Evolutionary conservation across 176 grass and related monocot genomes (phyloP), one percentile per base, ranked within the genome.

Genomic region (Puccinellia tenuiflora): DNA sequence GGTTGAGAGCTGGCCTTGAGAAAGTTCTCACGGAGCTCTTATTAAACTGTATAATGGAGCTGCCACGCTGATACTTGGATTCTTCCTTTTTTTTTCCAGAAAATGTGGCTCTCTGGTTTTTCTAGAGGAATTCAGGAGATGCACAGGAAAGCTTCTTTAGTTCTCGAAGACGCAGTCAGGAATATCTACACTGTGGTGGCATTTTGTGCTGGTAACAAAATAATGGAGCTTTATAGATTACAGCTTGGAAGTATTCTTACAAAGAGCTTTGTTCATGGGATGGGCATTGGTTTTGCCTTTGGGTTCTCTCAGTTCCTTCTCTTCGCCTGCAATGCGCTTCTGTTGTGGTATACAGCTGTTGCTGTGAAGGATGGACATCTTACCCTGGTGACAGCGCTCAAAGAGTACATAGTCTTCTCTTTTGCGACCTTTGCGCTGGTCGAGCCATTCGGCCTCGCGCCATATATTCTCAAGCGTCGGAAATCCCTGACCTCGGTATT

Each of bases 161-260:
- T 98, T 71, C 91, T 98, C 73, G 96, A 98, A 88, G 96, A 96
- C 81, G 92, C 96, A 79, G 96, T 98, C 43, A 90, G 93, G 77
- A 98, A 98, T 88, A 98, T 98, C 56, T 98, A 98, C 80, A 98
- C 96, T 5, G 96, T 98, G 62, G 96, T 98, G 78, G 93, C 96
- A 79, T 98, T 95, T 68, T 98, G 96, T 80, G 93, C 93, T 74
- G 92, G 96, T 28, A 92, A 93, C 89, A 98, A 98, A 83, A 89
- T 96, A 75, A 98, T 98, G 96, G 96, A 98, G 31, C 96, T 98
- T 81, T 98, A 98, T 50, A 88, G 90, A 81, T 63, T 91, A 81
- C 96, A 98, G 85, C 96, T 99, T 76, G 87, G 82, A 45, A 89
- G 69, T 71, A 99, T 99, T 72, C 91, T 95, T 42, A 90, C 69